Conservation (phyloP, 495 filamentous ascomycete genomes). For the Xylona heveae region DNA sequence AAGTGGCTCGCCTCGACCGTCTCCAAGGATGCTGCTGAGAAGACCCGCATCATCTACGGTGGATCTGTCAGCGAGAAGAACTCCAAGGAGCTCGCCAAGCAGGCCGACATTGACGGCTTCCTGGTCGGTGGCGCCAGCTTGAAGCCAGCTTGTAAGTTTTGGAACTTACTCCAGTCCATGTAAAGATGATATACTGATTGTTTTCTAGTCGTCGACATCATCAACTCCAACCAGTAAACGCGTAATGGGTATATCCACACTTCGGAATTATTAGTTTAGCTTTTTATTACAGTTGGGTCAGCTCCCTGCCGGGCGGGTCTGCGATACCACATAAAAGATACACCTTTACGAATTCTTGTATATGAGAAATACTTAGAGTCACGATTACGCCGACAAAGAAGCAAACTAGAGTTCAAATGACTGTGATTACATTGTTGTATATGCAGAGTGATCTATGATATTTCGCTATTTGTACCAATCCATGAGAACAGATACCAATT, state of each 20-base stretch:
- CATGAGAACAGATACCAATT: no score
- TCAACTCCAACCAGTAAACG: no score
- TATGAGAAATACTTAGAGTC: no score
- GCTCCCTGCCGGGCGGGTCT: no score
- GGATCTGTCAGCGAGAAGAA: constrained; percentile 97
- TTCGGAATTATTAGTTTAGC: no score
- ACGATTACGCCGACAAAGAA: no score
- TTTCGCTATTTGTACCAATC: constrained; percentile 8
- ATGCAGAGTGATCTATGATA: constrained; percentile 1
- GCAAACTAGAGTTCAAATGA: no score
- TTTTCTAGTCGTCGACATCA: constrained; percentile 38
- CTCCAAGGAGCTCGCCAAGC: constrained; percentile 74
- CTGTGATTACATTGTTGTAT: constrained; percentile 6
- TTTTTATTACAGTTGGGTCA: no score
- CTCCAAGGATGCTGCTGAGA: constrained; percentile 45
- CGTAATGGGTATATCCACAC: no score
- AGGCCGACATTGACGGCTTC: constrained; percentile 94
- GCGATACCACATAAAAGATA: constrained; percentile 11
- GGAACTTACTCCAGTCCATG: no score
- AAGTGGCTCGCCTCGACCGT: constrained; percentile 64
- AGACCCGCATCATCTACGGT: constrained; percentile 83
- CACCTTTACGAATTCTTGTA: constrained; percentile 18
- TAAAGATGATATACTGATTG: constrained; percentile 9
- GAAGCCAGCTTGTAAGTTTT: constrained; percentile 83
- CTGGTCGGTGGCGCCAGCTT: constrained; percentile 93